Percentiles rank a stretch among this genome's conserved stretches.
Evolutionary conservation across 129 eudicot genomes (phyloP).

Genomic region (Mikania micrantha): DNA sequence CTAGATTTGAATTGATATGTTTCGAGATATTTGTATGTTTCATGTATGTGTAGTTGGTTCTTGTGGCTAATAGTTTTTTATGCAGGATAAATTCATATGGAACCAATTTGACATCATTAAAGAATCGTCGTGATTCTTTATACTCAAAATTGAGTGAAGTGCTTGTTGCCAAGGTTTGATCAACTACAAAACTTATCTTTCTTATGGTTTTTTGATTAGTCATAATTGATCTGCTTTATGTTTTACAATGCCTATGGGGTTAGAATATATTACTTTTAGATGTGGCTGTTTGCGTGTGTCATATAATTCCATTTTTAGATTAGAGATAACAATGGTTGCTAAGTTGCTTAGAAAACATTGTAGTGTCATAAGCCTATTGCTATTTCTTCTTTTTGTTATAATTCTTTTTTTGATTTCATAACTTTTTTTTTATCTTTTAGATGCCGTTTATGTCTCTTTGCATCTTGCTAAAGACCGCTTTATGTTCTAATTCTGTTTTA

Average conservation of each 20-base stretch:
- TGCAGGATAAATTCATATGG: slow-evolving; percentile 74
- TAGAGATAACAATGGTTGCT: not conserved
- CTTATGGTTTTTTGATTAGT: not conserved
- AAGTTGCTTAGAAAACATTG: not conserved
- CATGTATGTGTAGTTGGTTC: not conserved
- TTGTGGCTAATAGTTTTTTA: not conserved
- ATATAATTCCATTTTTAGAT: too few relatives aligned
- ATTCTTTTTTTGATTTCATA: not conserved
- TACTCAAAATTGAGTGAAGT: slow-evolving; percentile 49
- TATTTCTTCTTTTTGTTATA: not conserved
- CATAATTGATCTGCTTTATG: not conserved
- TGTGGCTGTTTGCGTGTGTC: not conserved
- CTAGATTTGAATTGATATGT: not conserved
- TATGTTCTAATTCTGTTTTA: not conserved
- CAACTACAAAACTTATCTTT: not conserved
- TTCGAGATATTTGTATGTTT: not conserved
- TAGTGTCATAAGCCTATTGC: not conserved
- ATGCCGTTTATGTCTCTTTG: too few relatives aligned
- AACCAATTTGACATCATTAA: slow-evolving; percentile 49
- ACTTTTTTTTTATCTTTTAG: not conserved
- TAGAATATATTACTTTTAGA: not conserved
- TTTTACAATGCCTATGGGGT: not conserved
- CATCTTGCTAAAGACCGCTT: not conserved
- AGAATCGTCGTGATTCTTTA: slow-evolving; percentile 59
- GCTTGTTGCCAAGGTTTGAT: slow-evolving; percentile 69